phyloP scores from a whole-genome alignment of 2,329 filamentous ascomycete species.

The Pseudocercospora musae region DNA sequence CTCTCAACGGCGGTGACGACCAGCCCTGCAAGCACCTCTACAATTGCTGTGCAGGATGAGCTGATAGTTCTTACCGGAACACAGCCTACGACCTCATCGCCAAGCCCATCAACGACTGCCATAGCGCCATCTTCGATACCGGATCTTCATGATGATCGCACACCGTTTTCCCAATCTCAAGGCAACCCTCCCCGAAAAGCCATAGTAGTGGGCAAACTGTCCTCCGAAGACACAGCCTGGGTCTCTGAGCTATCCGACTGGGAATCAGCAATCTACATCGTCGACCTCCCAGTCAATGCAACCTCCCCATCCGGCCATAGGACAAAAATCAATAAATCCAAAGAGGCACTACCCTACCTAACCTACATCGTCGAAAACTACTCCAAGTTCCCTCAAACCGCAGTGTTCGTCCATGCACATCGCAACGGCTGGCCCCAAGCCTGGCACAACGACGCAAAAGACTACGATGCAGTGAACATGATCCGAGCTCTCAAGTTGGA shows the following conservation, averaged over 20 bases:
- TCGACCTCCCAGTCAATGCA: slow-evolving; percentile 36
- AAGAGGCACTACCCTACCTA: slow-evolving; percentile 47
- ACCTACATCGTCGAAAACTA: slow-evolving; percentile 49
- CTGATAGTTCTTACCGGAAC: neutral
- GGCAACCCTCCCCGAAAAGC: slow-evolving; percentile 24
- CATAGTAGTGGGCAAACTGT: slow-evolving; percentile 42
- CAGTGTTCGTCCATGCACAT: slow-evolving; percentile 34
- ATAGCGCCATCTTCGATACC: neutral
- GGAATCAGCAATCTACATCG: slow-evolving; percentile 46
- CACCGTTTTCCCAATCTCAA: neutral
- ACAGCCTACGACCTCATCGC: neutral
- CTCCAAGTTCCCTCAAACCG: slow-evolving; percentile 31
- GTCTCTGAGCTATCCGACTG: slow-evolving; percentile 46
- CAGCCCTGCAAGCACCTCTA: neutral
- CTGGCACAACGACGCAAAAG: slow-evolving; percentile 31
- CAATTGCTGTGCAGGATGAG: neutral
- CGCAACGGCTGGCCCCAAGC: slow-evolving; percentile 24
- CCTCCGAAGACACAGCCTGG: slow-evolving; percentile 46
- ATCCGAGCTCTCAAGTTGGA: slow-evolving; percentile 23
- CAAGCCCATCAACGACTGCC: neutral
- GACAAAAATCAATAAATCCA: slow-evolving; percentile 40
- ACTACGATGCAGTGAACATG: slow-evolving; percentile 28
- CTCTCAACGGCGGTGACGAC: neutral
- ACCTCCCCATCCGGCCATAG: slow-evolving; percentile 21
- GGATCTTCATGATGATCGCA: neutral